Evolutionary conservation across 2,329 filamentous ascomycete species (phyloP).

Genomic region (Fusarium torulosum): DNA sequence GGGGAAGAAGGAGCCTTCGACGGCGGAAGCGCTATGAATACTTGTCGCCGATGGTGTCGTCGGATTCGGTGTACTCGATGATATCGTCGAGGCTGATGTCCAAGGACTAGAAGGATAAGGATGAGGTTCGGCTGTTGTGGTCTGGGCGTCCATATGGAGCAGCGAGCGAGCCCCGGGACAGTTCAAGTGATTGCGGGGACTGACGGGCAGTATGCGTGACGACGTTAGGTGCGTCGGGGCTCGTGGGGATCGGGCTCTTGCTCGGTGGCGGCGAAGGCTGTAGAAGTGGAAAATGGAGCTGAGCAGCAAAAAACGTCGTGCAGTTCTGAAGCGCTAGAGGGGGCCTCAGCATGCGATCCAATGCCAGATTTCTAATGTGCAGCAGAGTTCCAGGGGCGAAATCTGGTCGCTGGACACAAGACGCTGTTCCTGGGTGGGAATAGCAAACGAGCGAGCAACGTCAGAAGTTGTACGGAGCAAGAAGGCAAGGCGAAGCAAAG

Average conservation of each 20-base stretch:
- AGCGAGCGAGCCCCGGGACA: conserved; percentile 49
- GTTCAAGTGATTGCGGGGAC: conserved; percentile 43
- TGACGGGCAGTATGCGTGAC: conserved; percentile 42
- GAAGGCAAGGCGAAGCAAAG: conserved; percentile 32
- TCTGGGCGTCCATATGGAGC: conserved; percentile 57
- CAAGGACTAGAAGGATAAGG: conserved; percentile 53
- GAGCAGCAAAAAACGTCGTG: conserved; percentile 23
- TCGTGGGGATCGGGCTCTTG: conserved; percentile 30
- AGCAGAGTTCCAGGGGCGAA: conserved; percentile 37
- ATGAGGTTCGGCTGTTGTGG: conserved; percentile 55
- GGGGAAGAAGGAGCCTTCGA: conserved; percentile 51
- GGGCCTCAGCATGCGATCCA: conserved; percentile 43
- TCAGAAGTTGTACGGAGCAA: conserved; percentile 31
- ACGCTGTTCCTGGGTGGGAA: conserved; percentile 47
- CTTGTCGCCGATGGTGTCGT: conserved; percentile 46
- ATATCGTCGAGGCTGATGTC: conserved; percentile 47
- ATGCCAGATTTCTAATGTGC: conserved; percentile 36
- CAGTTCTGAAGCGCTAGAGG: conserved; percentile 22
- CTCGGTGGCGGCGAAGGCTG: conserved; percentile 33
- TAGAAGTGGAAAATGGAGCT: conserved; percentile 38
- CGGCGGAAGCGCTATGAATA: conserved; percentile 46
- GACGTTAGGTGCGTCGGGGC: conserved; percentile 37
- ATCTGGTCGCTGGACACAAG: conserved; percentile 34
- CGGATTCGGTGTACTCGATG: conserved; percentile 46
- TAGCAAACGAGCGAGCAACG: conserved; percentile 36